Evolutionary conservation across 2,329 filamentous ascomycete species (phyloP).

Genomic region (Paecilomyces formosus): DNA sequence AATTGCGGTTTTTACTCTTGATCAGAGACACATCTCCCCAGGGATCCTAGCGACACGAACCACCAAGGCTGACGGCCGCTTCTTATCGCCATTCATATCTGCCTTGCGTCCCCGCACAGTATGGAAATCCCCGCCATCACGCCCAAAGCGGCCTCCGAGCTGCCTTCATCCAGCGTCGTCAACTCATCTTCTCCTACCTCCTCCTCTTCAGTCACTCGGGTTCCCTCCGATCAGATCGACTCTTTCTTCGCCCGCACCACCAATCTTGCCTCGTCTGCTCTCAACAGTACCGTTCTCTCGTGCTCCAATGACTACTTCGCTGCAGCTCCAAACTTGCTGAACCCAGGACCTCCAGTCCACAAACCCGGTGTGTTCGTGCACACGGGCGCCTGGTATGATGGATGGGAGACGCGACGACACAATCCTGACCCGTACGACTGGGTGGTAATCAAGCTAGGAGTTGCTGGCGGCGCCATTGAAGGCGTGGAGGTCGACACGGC

Average conservation of each 20-base stretch:
- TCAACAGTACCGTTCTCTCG: slow-evolving; percentile 49
- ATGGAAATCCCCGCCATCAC: not conserved
- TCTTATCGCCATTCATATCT: not conserved
- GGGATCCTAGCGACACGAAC: not conserved
- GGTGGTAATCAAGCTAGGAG: slow-evolving; percentile 53
- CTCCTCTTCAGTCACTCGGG: slow-evolving; percentile 17
- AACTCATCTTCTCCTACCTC: not conserved
- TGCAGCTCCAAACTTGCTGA: slow-evolving; percentile 51
- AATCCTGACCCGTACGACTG: slow-evolving; percentile 53
- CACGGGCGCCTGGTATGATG: slow-evolving; percentile 58
- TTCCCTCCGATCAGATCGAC: slow-evolving; percentile 46
- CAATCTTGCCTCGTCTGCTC: slow-evolving; percentile 35
- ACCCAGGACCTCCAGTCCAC: slow-evolving; percentile 48
- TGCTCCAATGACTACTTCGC: slow-evolving; percentile 58
- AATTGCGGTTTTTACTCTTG: not conserved
- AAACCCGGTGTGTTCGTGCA: slow-evolving; percentile 53
- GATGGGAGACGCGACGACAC: slow-evolving; percentile 57
- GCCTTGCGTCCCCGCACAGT: not conserved
- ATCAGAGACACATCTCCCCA: not conserved
- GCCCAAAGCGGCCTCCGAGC: not conserved
- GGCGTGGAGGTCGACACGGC: slow-evolving; percentile 40
- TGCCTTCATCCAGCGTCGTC: not conserved
- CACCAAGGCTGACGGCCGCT: not conserved
- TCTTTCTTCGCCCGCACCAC: slow-evolving; percentile 48
- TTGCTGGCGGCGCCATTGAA: slow-evolving; percentile 32